Evolutionary conservation across 2,329 filamentous ascomycete genomes (phyloP), one percentile per base, ranked within the genome.

Genomic region (Epichloe coenophiala): DNA sequence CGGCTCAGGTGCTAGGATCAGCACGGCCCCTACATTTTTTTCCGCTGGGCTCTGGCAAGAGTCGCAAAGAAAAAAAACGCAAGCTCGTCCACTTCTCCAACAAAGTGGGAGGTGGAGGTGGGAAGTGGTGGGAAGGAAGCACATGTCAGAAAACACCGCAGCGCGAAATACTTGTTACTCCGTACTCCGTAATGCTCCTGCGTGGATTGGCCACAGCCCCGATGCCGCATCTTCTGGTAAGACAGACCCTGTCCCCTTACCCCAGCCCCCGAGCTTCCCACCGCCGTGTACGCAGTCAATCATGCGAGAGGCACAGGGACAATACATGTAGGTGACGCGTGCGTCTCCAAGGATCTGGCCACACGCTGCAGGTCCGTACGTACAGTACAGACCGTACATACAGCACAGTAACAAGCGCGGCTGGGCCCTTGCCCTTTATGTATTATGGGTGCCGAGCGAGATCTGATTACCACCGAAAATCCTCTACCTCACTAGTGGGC

Each of bases 71-170:
- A 27, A 27, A 27, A 27, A 8, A 43, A 27, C 27, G 12, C 31
- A 38, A 19, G 31, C 49, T 27, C 21, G 23, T 43, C 44, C 45
- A 19, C 42, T 13, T 9, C 42, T 33, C 42, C 42, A 35, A 11
- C 42, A 7, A 35, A 36, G 31, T 45, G n/a, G 43, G 31, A 45
- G 19, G 19, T 19, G 13, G 9, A 35, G 21, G 43, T 45, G n/a
- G 43, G 31, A 45, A 2, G 17, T 19, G 9, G 19, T 21, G 42
- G 11, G 23, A 38, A n/a, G 15, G 36, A 53, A 55, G 56, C 56
- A 57, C 54, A 59, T 58, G 59, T 56, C 57, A 58, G 53, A 55
- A 56, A 58, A 56, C 49, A 56, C 46, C 57, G 51, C 56, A 56
- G 44, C 38, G 44, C 41, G 46, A 27, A 39, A 40, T 41, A 35